A percentile compares a stretch with the other conserved stretches of the same genome.
Evolutionary conservation across 352 stramenopile species (phyloP).

Genomic region (Blastocystis sp.): DNA sequence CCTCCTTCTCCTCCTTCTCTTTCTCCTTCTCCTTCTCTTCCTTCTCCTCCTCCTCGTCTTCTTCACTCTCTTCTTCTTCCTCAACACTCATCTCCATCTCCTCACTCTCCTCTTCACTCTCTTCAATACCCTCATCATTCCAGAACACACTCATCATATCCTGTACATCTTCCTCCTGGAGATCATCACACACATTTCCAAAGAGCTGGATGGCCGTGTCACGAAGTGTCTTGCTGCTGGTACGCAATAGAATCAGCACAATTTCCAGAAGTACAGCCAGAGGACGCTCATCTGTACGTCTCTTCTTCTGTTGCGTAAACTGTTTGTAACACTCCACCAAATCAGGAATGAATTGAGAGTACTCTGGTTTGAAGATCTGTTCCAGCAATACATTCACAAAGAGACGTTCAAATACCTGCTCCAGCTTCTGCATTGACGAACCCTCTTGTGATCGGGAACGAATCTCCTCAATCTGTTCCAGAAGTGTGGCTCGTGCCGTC

Average conservation of each 20-base stretch:
- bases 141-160: constrained; percentile 27
- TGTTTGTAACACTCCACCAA: constrained; percentile 2
- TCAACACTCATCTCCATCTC: constrained; percentile 65
- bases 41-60: constrained; percentile 75
- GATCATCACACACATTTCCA: neutral
- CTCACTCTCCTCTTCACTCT: neutral
- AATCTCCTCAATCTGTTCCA: neutral
- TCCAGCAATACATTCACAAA: constrained; percentile 6
- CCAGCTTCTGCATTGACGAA: neutral
- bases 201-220: constrained; percentile 12
- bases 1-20: constrained; percentile 83
- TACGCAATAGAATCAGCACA: constrained; percentile 28
- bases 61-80: constrained; percentile 71
- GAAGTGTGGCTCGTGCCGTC: neutral
- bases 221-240: neutral
- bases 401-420: neutral
- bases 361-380: constrained; percentile 5
- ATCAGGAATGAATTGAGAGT: constrained; percentile 31
- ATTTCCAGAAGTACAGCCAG: constrained; percentile 22
- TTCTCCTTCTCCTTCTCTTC: constrained; percentile 82
- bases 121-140: constrained; percentile 16
- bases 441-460: neutral
- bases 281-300: neutral
- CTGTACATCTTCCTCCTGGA: constrained; percentile 27
- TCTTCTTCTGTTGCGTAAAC: neutral